These are phyloP conservation scores for Saussurea involucrata DNA, from an alignment of 129 eudicot species.

Conservation along the genomic window DNA sequence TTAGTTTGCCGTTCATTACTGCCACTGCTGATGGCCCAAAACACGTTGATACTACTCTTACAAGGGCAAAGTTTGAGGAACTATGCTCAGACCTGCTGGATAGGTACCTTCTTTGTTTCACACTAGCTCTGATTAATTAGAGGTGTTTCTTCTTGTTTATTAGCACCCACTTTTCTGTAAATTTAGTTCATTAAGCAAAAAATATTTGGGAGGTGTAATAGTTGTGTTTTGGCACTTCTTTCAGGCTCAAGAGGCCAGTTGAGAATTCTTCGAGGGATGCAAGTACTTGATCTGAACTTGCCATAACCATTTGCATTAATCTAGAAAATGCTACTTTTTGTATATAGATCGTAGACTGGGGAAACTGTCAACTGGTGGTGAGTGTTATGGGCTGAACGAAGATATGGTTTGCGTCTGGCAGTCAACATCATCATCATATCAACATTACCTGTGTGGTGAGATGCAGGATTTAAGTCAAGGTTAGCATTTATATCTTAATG, in stretches of 20 bases:
- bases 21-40: constrained; percentile 99
- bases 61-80: constrained; percentile 93
- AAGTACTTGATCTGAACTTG: not conserved
- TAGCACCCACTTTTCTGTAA: too few species aligned
- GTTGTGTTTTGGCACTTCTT: too few species aligned
- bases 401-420: not conserved
- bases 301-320: not conserved
- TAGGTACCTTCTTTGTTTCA: too few species aligned
- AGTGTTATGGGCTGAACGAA: not conserved
- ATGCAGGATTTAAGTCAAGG: not conserved
- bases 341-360: not conserved
- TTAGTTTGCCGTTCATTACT: constrained; percentile 91
- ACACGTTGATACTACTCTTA: constrained; percentile 88
- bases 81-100: constrained; percentile 90
- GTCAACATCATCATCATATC: not conserved
- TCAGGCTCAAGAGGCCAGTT: too few species aligned
- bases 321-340: not conserved
- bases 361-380: not conserved
- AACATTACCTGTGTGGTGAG: not conserved
- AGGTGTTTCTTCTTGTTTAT: too few species aligned
- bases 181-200: too few species aligned
- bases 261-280: too few species aligned
- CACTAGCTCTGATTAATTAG: too few species aligned
- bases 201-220: too few species aligned
- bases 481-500: constrained; percentile 1